Conservation (phyloP, 2,329 filamentous ascomycete species). For the Colletotrichum tabaci region DNA sequence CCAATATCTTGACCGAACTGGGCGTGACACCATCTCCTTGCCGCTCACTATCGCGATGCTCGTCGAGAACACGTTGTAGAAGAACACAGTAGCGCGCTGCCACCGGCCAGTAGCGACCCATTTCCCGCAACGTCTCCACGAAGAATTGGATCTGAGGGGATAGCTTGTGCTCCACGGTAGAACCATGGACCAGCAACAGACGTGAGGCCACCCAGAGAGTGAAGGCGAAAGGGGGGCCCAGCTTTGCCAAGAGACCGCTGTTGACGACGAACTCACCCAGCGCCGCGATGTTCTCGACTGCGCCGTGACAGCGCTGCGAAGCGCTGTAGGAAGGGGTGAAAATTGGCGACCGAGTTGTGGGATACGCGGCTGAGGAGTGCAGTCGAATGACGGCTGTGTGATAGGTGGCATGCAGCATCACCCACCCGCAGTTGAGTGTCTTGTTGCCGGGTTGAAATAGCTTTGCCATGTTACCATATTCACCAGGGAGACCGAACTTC, state of each 20-base stretch:
- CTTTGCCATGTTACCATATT: slow-evolving; percentile 88
- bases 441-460: slow-evolving; percentile 81
- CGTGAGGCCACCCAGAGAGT: slow-evolving; percentile 93
- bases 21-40: slow-evolving; percentile 83
- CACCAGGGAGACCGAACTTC: slow-evolving; percentile 86
- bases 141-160: slow-evolving; percentile 86
- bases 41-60: slow-evolving; percentile 84
- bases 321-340: slow-evolving; percentile 92
- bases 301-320: slow-evolving; percentile 84
- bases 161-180: slow-evolving; percentile 87
- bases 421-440: slow-evolving; percentile 84
- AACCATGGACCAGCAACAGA: slow-evolving; percentile 89
- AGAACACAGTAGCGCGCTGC: slow-evolving; percentile 86
- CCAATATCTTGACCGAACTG: slow-evolving; percentile 86
- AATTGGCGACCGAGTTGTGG: slow-evolving; percentile 88
- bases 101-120: slow-evolving; percentile 89
- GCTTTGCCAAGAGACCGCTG: slow-evolving; percentile 81
- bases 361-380: slow-evolving; percentile 93
- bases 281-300: slow-evolving; percentile 86
- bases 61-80: slow-evolving; percentile 86
- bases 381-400: slow-evolving; percentile 91
- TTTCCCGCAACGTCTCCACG: slow-evolving; percentile 83
- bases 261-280: slow-evolving; percentile 84
- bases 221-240: slow-evolving; percentile 93
- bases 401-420: slow-evolving; percentile 92